A percentile compares a stretch with the other conserved stretches of the same genome.
phyloP scores from a whole-genome alignment of 495 filamentous ascomycete genomes.

The Astrothelium macrocarpum region DNA sequence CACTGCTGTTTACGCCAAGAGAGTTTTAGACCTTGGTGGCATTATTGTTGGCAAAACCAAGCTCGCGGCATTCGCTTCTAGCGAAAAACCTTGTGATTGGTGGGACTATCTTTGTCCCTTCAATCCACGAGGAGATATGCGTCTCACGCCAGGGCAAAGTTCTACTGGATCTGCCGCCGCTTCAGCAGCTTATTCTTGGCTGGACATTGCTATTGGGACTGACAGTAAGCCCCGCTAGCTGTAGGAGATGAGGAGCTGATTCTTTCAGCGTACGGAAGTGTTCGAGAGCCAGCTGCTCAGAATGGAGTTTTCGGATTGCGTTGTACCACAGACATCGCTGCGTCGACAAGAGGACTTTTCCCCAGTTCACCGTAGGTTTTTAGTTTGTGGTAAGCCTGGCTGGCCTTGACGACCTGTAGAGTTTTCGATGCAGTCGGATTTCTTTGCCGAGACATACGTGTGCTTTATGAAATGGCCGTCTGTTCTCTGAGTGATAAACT shows the following conservation, averaged over 20 bases:
- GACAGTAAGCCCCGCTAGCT: conserved; percentile 17
- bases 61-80: conserved; percentile 24
- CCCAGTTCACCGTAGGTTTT: neutral
- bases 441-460: too few species aligned
- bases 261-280: neutral
- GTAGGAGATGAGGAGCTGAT: neutral
- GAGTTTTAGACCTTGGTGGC: conserved; percentile 22
- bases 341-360: neutral
- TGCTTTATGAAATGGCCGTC: too few species aligned
- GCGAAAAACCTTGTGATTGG: conserved; percentile 24
- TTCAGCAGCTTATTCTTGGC: conserved; percentile 8
- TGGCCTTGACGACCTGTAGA: too few species aligned
- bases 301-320: neutral
- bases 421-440: too few species aligned
- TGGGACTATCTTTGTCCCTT: conserved; percentile 19
- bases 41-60: conserved; percentile 26
- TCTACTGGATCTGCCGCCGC: conserved; percentile 4
- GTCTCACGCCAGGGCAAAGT: neutral
- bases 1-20: conserved; percentile 20
- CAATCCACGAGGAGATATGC: conserved; percentile 11
- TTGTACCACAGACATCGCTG: neutral
- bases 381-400: neutral
- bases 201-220: conserved; percentile 23
- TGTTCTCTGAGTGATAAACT: too few species aligned
- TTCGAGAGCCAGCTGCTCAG: neutral